Evolutionary conservation across 352 stramenopile genomes (phyloP).

Genomic region (Pythium myriotylum): DNA sequence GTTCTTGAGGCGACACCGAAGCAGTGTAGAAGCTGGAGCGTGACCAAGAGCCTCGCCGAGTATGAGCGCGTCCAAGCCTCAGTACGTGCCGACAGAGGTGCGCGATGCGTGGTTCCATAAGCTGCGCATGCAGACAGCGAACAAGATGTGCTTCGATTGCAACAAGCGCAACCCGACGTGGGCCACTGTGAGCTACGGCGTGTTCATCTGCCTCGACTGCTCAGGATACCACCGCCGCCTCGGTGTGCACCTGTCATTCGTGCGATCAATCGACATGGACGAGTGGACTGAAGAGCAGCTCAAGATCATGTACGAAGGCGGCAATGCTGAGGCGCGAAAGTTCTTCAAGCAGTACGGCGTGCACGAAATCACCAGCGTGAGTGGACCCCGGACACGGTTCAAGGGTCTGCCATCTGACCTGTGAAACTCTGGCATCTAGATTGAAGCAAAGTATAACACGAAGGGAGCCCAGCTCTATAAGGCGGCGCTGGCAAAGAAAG

Average conservation of each 20-base stretch:
- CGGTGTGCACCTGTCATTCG: constrained; percentile 94
- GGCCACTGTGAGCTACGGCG: constrained; percentile 94
- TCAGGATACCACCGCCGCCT: constrained; percentile 93
- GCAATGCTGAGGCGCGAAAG: constrained; percentile 92
- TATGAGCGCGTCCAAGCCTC: constrained; percentile 45
- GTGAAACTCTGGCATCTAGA: constrained; percentile 35
- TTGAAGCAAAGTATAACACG: constrained; percentile 92
- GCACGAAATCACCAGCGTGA: constrained; percentile 85
- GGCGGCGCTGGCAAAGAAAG: constrained; percentile 80
- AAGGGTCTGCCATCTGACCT: no score
- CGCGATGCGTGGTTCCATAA: constrained; percentile 89
- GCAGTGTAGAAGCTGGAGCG: no score
- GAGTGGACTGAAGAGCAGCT: constrained; percentile 96
- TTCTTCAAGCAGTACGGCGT: constrained; percentile 94
- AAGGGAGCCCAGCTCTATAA: constrained; percentile 91
- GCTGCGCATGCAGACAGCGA: constrained; percentile 69
- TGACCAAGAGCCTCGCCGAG: not conserved
- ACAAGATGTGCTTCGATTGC: constrained; percentile 96
- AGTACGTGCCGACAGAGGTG: constrained; percentile 73
- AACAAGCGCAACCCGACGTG: constrained; percentile 95
- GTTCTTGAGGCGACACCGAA: constrained; percentile 6
- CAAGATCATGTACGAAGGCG: constrained; percentile 91
- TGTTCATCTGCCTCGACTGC: constrained; percentile 97
- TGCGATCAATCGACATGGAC: constrained; percentile 96
- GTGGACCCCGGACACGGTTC: constrained; percentile 7